These are phyloP conservation scores for Fusarium mundagurra DNA, from an alignment of 2,329 filamentous ascomycete genomes.

Conservation along the genomic window DNA sequence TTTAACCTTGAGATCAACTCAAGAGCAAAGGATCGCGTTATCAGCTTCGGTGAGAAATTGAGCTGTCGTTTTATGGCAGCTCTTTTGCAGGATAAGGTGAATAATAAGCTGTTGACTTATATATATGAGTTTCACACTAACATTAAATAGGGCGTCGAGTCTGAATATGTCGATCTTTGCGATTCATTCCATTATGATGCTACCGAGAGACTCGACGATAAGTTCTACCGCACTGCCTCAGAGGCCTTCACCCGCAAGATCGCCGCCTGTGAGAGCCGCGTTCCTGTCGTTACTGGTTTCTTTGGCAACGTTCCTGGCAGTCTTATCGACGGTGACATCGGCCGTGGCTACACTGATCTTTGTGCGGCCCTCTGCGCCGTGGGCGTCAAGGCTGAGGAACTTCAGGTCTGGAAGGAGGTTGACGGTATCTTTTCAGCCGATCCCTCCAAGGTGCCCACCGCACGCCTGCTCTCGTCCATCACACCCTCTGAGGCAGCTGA, in stretches of 20 bases:
- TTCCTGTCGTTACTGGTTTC: slow-evolving; percentile 89
- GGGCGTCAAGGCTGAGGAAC: slow-evolving; percentile 83
- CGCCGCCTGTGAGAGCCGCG: slow-evolving; percentile 69
- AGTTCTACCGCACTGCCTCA: slow-evolving; percentile 75
- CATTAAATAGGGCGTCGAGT: slow-evolving; percentile 71
- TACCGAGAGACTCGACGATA: slow-evolving; percentile 67
- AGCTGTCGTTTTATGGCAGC: slow-evolving; percentile 92
- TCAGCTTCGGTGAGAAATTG: slow-evolving; percentile 95
- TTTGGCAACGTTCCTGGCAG: slow-evolving; percentile 94
- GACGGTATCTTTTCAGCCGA: slow-evolving; percentile 91
- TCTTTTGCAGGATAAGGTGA: slow-evolving; percentile 77
- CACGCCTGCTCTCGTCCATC: slow-evolving; percentile 86
- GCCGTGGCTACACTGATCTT: slow-evolving; percentile 95
- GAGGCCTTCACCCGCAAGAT: slow-evolving; percentile 71
- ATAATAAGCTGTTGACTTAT: slow-evolving; percentile 1
- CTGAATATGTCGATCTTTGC: slow-evolving; percentile 90
- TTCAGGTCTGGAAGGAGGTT: slow-evolving; percentile 99
- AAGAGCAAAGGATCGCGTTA: slow-evolving; percentile 84
- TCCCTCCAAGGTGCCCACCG: slow-evolving; percentile 91
- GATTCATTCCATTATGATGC: slow-evolving; percentile 78
- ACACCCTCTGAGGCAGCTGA: slow-evolving; percentile 96
- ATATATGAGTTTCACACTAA: slow-evolving; percentile 39
- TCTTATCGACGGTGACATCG: slow-evolving; percentile 86
- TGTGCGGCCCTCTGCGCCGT: slow-evolving; percentile 94
- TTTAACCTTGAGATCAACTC: slow-evolving; percentile 81